These are phyloP conservation scores for Pseudohyphozyma bogoriensis DNA, from an alignment of 768 basidiomycete genomes.

Conservation along the genomic window DNA sequence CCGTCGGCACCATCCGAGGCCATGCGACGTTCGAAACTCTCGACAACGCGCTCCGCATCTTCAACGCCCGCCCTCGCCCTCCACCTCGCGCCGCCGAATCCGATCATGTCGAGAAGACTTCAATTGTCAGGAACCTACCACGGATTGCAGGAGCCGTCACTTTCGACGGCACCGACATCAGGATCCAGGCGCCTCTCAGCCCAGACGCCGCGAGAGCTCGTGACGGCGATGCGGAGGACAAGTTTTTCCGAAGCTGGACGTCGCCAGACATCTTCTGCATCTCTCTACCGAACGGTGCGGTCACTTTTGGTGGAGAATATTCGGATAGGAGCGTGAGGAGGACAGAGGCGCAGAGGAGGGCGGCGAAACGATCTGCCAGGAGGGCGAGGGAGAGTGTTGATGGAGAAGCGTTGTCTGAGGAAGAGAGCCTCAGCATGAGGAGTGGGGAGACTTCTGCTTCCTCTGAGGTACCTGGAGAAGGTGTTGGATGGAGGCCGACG, in stretches of 20 bases:
- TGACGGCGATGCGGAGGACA: slow-evolving; percentile 7
- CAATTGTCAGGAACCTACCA: slow-evolving; percentile 10
- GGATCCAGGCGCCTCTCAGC: slow-evolving; percentile 1
- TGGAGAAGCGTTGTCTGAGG: background rate
- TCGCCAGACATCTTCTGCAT: slow-evolving; percentile 22
- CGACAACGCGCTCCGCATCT: slow-evolving; percentile 20
- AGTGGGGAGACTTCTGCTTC: too few relatives aligned
- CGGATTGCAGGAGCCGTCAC: slow-evolving; percentile 4
- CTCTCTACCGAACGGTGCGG: slow-evolving; percentile 3
- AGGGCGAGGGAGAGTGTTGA: background rate
- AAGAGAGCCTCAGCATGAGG: too few relatives aligned
- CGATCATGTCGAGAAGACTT: background rate
- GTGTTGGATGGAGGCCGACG: background rate
- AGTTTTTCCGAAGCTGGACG: slow-evolving; percentile 18
- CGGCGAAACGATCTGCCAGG: slow-evolving; percentile 1
- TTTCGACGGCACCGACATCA: slow-evolving; percentile 12
- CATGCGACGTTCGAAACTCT: slow-evolving; percentile 20
- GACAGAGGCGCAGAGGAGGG: slow-evolving; percentile 6
- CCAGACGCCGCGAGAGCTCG: background rate
- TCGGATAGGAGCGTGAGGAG: slow-evolving; percentile 8
- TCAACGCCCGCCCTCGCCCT: slow-evolving; percentile 5
- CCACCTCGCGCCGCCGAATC: background rate
- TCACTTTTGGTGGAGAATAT: slow-evolving; percentile 15
- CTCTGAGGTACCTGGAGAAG: too few relatives aligned
- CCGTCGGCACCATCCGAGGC: slow-evolving; percentile 14